Evolutionary conservation across 495 filamentous ascomycete genomes (phyloP).

Genomic region (Tricharina praecox): DNA sequence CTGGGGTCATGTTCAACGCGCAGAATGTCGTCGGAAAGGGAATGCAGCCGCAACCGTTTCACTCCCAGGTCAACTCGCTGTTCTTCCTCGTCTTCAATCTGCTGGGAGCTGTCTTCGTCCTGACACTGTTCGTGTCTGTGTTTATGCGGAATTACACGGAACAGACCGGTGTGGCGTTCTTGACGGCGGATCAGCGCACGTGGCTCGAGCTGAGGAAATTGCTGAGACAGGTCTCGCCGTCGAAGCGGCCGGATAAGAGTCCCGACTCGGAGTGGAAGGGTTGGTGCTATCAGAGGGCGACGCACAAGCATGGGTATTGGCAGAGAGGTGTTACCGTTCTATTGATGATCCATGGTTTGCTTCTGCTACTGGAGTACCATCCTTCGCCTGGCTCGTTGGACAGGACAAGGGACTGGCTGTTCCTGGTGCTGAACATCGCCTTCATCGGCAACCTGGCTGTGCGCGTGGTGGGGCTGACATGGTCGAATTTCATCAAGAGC

Average conservation of each 20-base stretch:
- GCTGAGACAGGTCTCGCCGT: slow-evolving; percentile 81
- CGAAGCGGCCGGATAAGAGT: slow-evolving; percentile 63
- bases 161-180: slow-evolving; percentile 89
- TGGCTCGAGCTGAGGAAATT: slow-evolving; percentile 94
- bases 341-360: slow-evolving; percentile 63
- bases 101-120: slow-evolving; percentile 86
- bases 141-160: slow-evolving; percentile 99
- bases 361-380: slow-evolving; percentile 76
- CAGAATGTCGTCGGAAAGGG: slow-evolving; percentile 61
- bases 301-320: slow-evolving; percentile 90
- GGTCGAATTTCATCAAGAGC: slow-evolving; percentile 80
- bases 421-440: slow-evolving; percentile 67
- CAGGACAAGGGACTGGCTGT: slow-evolving; percentile 50
- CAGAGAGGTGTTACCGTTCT: slow-evolving; percentile 61
- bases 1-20: slow-evolving; percentile 68
- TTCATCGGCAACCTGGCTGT: slow-evolving; percentile 75
- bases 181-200: slow-evolving; percentile 90
- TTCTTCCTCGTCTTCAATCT: slow-evolving; percentile 97
- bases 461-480: slow-evolving; percentile 73
- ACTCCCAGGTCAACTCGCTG: slow-evolving; percentile 65
- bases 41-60: slow-evolving; percentile 47
- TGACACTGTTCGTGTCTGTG: slow-evolving; percentile 95
- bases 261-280: slow-evolving; percentile 62
- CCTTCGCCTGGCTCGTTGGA: slow-evolving; percentile 52
- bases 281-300: slow-evolving; percentile 87